Base-by-base conservation (phyloP, 2,329 filamentous ascomycete genomes). In the Penicillium rolfsii region DNA sequence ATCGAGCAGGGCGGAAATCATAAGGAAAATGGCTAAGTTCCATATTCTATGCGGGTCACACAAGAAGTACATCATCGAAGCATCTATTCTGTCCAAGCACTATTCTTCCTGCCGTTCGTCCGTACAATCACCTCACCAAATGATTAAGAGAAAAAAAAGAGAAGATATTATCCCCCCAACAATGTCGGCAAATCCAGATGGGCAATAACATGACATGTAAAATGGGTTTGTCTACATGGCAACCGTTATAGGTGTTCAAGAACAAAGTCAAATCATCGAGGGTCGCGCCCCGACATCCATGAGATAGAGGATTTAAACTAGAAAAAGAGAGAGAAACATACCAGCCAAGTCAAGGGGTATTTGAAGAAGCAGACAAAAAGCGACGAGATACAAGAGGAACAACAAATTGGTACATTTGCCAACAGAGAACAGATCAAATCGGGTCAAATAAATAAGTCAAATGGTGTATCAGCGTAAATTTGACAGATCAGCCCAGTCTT, bases 271-370 rank as follows among this genome's bases (percentile, higher is more conserved):
- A 28, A 30, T 48, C 45, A 48, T 48, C 26, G 43, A 46, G 16
- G 16, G 19, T 22, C 19, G n/a, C 8, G 3, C 45, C 24, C 45
- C 19, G 19, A 24, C 11, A 26, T 22, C 12, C 11, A 45, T 19
- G 9, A 19, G 35, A 16, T 40, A 14, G n/a, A 7, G 16, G 36
- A 38, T 16, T 14, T 16, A 8, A 7, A 40, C 36, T 40, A 55
- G 46, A 58, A 46, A 59, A 49, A 58, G n/a, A 57, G 60, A 64
- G 53, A 62, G 60, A 58, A 60, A 61, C 54, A 64, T 68, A 68
- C 66, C 64, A 66, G 52, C 65, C 66, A 63, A 62, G 55, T 57
- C 48, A 63, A 64, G 36, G 61, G 67, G 66, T 68, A 68, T 69
- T 68, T 58, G 49, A 52, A 56, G 54, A 16, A 9, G 40, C 19